These are phyloP conservation scores for Fomitopsis betulina DNA, from an alignment of 1,284 basidiomycete species.

Conservation along the genomic window DNA sequence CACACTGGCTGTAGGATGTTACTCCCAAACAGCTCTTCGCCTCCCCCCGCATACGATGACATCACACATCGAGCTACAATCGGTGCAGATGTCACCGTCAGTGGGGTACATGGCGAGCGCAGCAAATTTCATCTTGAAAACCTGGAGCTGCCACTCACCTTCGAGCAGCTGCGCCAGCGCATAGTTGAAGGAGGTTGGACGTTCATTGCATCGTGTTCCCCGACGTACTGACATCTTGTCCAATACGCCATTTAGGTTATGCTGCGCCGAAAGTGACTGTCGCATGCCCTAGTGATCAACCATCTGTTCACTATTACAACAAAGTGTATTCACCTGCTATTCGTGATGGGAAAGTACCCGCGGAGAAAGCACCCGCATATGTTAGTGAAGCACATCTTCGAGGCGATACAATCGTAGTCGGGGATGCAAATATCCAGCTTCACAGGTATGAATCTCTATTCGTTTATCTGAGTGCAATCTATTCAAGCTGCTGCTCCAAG, in stretches of 20 bases:
- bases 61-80: background rate
- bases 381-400: background rate
- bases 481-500: background rate
- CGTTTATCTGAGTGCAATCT: background rate
- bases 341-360: background rate
- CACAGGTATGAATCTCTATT: background rate
- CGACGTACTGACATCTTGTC: background rate
- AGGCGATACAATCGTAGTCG: background rate
- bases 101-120: background rate
- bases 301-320: conserved; percentile 2
- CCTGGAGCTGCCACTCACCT: background rate
- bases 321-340: background rate
- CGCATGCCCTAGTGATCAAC: background rate
- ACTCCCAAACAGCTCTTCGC: no score
- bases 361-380: background rate
- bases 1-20: no score
- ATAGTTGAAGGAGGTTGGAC: background rate
- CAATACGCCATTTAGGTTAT: background rate
- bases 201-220: background rate
- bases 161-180: background rate
- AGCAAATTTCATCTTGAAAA: background rate
- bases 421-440: background rate
- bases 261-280: background rate
- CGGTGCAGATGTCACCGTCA: background rate
- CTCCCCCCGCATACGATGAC: no score